Percentiles rank a stretch among this genome's conserved stretches.
These are phyloP conservation scores for Cystobasidium tubakii DNA, from an alignment of 768 basidiomycete species.

Conservation along the genomic window DNA sequence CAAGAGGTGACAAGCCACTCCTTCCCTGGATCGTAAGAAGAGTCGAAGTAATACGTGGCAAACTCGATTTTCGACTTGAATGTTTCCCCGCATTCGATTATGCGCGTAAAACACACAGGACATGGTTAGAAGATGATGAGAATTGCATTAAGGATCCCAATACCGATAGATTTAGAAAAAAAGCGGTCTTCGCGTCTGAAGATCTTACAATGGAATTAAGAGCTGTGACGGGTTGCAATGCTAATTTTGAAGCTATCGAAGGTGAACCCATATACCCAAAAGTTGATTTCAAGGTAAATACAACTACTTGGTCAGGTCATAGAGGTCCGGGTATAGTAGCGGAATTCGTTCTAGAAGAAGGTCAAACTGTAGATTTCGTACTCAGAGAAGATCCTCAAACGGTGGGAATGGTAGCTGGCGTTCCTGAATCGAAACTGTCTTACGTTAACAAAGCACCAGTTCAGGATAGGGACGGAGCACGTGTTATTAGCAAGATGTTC, in stretches of 20 bases:
- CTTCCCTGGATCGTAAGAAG: conserved; percentile 79
- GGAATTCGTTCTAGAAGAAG: conserved; percentile 65
- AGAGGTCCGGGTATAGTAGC: conserved; percentile 62
- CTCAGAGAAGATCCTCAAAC: conserved; percentile 58
- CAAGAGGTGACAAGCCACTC: conserved; percentile 56
- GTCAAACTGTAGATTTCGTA: conserved; percentile 84
- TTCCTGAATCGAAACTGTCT: neutral
- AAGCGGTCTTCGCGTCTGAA: conserved; percentile 49
- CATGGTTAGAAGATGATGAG: conserved; percentile 53
- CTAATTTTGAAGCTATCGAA: conserved; percentile 38
- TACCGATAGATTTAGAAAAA: conserved; percentile 52
- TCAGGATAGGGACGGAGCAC: conserved; percentile 19
- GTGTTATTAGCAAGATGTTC: conserved; percentile 9
- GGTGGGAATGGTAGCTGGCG: conserved; percentile 20
- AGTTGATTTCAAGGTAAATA: conserved; percentile 57
- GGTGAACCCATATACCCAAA: conserved; percentile 35
- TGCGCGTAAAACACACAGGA: conserved; percentile 67
- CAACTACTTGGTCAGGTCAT: conserved; percentile 63
- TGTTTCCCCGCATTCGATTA: conserved; percentile 97
- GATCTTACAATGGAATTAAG: conserved; percentile 46
- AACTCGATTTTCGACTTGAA: conserved; percentile 71
- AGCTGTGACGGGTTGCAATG: conserved; percentile 36
- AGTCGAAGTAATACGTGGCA: conserved; percentile 76
- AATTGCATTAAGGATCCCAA: conserved; percentile 43
- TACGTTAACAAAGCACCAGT: conserved; percentile 29